phyloP scores from a whole-genome alignment of 2,329 filamentous ascomycete genomes.

The Drechmeria coniospora region DNA sequence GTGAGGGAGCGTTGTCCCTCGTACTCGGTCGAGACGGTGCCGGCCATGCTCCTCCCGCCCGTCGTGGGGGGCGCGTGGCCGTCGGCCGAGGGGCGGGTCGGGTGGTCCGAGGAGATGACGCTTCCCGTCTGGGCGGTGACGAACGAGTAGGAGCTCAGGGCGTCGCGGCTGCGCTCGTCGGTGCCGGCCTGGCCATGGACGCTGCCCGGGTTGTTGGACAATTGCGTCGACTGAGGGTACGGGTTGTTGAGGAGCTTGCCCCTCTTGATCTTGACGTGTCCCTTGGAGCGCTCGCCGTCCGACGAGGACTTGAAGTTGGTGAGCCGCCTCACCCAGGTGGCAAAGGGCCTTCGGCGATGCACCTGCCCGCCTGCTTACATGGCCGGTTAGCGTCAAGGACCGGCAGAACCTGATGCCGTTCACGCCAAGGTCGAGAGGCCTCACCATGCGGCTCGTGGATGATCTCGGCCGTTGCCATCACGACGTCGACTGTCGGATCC shows the following conservation, averaged over 20 bases:
- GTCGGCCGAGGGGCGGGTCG: conserved; percentile 44
- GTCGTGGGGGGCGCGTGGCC: conserved; percentile 40
- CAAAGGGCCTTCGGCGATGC: conserved; percentile 69
- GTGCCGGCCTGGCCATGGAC: conserved; percentile 8
- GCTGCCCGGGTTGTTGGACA: conserved; percentile 17
- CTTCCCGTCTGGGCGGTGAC: conserved; percentile 40
- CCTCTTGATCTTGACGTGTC: conserved; percentile 36
- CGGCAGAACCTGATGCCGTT: background rate
- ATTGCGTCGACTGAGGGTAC: conserved; percentile 68
- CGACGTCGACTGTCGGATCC: too few species aligned
- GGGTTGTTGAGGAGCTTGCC: conserved; percentile 71
- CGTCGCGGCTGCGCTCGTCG: conserved; percentile 7
- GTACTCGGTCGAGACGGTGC: conserved; percentile 70
- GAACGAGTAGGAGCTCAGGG: conserved; percentile 37
- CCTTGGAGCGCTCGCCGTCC: conserved; percentile 32
- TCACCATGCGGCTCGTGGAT: conserved; percentile 28
- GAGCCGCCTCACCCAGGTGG: conserved; percentile 87
- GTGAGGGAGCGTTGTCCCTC: conserved; percentile 61
- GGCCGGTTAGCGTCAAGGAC: background rate
- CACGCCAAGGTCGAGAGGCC: background rate
- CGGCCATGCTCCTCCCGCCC: conserved; percentile 58
- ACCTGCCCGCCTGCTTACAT: conserved; percentile 43
- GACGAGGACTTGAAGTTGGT: conserved; percentile 70
- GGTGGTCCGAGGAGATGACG: conserved; percentile 40
- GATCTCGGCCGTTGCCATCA: conserved; percentile 23